phyloP scores from a whole-genome alignment of 352 stramenopile genomes.

The Globisporangium takayamanum region DNA sequence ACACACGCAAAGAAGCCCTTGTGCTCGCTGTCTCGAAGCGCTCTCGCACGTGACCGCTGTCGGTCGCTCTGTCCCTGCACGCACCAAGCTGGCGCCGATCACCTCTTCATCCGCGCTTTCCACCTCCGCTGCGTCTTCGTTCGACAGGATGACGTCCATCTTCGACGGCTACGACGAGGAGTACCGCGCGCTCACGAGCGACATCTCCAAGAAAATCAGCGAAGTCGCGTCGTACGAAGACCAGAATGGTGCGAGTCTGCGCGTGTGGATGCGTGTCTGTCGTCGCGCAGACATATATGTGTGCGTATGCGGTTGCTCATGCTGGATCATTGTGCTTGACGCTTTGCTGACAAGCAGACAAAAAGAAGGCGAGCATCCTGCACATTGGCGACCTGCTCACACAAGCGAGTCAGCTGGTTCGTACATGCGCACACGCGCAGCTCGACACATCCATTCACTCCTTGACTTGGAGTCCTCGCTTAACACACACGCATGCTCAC shows the following conservation, averaged over 20 bases:
- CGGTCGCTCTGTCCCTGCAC: neutral
- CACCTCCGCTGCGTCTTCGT: slow-evolving; percentile 1
- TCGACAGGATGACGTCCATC: slow-evolving; percentile 75
- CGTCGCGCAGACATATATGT: too few relatives aligned
- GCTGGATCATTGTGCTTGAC: neutral
- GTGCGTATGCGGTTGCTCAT: neutral
- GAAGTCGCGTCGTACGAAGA: slow-evolving; percentile 84
- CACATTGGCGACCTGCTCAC: slow-evolving; percentile 77
- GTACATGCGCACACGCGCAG: neutral
- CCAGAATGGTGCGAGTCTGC: slow-evolving; percentile 42
- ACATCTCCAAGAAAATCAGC: slow-evolving; percentile 87
- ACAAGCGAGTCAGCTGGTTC: slow-evolving; percentile 76
- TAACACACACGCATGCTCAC: too few relatives aligned
- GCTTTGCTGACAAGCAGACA: slow-evolving; percentile 34
- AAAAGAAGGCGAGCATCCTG: slow-evolving; percentile 80
- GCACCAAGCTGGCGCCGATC: slow-evolving; percentile 8
- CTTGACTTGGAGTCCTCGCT: neutral
- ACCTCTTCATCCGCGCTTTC: neutral
- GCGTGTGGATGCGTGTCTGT: neutral
- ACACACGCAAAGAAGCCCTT: too few relatives aligned
- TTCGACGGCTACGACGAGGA: slow-evolving; percentile 88
- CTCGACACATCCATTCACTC: neutral
- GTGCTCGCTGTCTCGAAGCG: neutral
- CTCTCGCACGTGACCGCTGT: neutral
- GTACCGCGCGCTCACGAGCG: slow-evolving; percentile 74